phyloP scores from a whole-genome alignment of 805 yeast species.

The Ogataea kodamae region DNA sequence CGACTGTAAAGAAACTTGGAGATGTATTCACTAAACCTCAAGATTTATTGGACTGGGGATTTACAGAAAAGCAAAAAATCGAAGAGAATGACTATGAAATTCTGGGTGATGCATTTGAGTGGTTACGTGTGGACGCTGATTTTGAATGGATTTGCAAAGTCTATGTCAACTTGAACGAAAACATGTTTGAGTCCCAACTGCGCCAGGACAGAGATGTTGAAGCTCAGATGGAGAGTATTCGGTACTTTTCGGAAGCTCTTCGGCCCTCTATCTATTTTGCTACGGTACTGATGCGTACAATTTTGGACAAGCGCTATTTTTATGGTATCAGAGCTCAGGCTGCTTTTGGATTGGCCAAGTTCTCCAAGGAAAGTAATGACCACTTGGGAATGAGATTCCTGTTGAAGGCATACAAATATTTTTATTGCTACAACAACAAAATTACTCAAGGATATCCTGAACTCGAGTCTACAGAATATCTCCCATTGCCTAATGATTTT shows the following conservation, averaged over 20 bases:
- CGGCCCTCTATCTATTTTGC: constrained; percentile 66
- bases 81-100: constrained; percentile 52
- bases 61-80: constrained; percentile 54
- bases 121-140: constrained; percentile 98
- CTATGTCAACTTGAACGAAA: constrained; percentile 83
- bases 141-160: constrained; percentile 92
- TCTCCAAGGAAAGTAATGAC: constrained; percentile 57
- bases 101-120: constrained; percentile 83
- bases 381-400: constrained; percentile 74
- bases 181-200: constrained; percentile 90
- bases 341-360: constrained; percentile 68
- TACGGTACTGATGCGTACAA: constrained; percentile 71
- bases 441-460: constrained; percentile 23
- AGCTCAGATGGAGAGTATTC: constrained; percentile 84
- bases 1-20: constrained; percentile 54
- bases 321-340: constrained; percentile 90
- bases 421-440: constrained; percentile 67
- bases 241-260: constrained; percentile 59
- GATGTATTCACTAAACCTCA: constrained; percentile 61
- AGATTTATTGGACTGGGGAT: constrained; percentile 69
- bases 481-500: constrained; percentile 80
- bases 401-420: constrained; percentile 59
- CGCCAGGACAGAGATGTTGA: constrained; percentile 95
- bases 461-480: constrained; percentile 40
- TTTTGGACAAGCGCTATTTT: constrained; percentile 79